Conservation (phyloP, 805 yeast genomes). For the Wickerhamomyces subpelliculosus region DNA sequence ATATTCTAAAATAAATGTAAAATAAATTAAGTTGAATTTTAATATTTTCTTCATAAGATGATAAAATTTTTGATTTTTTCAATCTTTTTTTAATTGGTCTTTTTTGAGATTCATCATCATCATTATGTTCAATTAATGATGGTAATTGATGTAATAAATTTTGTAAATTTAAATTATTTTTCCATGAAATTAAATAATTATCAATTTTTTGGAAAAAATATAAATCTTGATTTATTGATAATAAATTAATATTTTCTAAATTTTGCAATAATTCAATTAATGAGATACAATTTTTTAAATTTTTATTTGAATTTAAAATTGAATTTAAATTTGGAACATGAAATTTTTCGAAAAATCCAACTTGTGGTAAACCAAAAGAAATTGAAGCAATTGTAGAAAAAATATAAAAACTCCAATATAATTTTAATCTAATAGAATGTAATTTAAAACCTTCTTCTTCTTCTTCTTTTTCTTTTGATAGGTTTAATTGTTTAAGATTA, state of each 20-base stretch:
- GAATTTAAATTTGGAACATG: conserved; percentile 29
- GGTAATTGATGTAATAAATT: conserved; percentile 8
- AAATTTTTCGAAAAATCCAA: conserved; percentile 15
- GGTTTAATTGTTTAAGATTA: conserved; percentile 11
- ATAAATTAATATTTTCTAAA: conserved; percentile 16
- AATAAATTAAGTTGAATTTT: conserved; percentile 38
- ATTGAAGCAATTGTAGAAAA: conserved; percentile 18
- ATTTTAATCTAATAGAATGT: conserved; percentile 26
- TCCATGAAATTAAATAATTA: conserved; percentile 8
- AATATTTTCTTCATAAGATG: conserved; percentile 21
- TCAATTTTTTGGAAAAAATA: background rate
- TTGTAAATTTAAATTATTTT: conserved; percentile 9
- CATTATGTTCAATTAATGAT: conserved; percentile 5
- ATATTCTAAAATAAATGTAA: conserved; percentile 33
- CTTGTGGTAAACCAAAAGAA: conserved; percentile 19
- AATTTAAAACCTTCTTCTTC: conserved; percentile 19
- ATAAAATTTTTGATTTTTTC: conserved; percentile 7
- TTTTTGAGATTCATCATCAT: conserved; percentile 20
- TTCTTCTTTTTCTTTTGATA: conserved; percentile 2
- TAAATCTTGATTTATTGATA: background rate
- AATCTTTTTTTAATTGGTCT: conserved; percentile 15
- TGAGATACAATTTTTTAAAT: conserved; percentile 26
- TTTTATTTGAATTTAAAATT: conserved; percentile 26
- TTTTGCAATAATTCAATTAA: conserved; percentile 25
- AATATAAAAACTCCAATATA: conserved; percentile 38